Evolutionary conservation across 805 yeast species (phyloP).

Genomic region (Clavispora asparagi): DNA sequence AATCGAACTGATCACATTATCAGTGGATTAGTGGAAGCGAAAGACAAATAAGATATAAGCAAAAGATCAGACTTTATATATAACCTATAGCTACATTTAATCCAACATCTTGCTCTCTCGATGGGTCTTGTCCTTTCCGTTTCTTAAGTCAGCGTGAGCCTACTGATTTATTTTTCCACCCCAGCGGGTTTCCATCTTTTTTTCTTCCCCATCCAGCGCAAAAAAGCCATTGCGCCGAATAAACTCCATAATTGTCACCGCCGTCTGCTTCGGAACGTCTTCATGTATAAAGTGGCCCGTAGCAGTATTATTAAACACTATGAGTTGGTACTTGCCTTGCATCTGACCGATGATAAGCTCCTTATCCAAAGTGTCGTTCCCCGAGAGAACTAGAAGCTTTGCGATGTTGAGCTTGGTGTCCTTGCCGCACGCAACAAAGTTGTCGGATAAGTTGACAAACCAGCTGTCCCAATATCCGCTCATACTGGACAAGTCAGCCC

Average conservation of each 20-base stretch:
- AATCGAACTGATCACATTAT: constrained; percentile 26
- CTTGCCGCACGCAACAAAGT: constrained; percentile 34
- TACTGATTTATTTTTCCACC: constrained; percentile 27
- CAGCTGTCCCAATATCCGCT: constrained; percentile 73
- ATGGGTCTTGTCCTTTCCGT: too few species aligned
- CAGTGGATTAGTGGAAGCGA: constrained; percentile 38
- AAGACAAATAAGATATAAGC: neutral
- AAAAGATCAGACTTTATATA: too few species aligned
- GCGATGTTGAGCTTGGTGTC: constrained; percentile 33
- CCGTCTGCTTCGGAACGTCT: constrained; percentile 70
- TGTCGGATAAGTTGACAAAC: constrained; percentile 66
- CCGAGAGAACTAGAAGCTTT: constrained; percentile 75
- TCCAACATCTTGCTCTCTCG: too few species aligned
- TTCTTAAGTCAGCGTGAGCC: too few species aligned
- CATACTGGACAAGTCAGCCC: constrained; percentile 57
- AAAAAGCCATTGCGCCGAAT: constrained; percentile 39
- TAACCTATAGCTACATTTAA: too few species aligned
- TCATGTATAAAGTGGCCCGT: constrained; percentile 96
- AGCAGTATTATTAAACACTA: constrained; percentile 57
- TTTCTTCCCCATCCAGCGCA: constrained; percentile 22
- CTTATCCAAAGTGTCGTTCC: constrained; percentile 84
- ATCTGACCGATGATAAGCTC: constrained; percentile 89
- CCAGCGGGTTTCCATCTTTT: constrained; percentile 34
- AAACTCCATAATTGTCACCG: constrained; percentile 48
- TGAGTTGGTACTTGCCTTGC: constrained; percentile 94